Percentiles rank a stretch among this genome's conserved stretches.
Evolutionary conservation across 768 basidiomycete genomes (phyloP).

Genomic region (Psilocybe sp.): DNA sequence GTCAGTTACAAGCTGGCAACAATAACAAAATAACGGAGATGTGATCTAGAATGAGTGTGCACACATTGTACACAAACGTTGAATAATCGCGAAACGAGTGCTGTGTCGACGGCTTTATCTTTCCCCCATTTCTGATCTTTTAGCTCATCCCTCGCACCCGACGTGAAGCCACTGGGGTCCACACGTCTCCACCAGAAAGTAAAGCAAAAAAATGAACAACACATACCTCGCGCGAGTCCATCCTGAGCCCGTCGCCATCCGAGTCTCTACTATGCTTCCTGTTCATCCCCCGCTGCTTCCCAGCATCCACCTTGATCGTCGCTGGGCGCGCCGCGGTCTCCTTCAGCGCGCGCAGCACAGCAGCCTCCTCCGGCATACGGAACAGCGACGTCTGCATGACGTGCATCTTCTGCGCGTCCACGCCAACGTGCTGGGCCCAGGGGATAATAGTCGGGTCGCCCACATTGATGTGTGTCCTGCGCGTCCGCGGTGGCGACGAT

Average conservation of each 20-base stretch:
- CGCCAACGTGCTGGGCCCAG: slow-evolving; percentile 69
- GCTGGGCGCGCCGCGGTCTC: slow-evolving; percentile 28
- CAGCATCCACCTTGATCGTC: slow-evolving; percentile 28
- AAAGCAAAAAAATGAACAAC: slow-evolving; percentile 4
- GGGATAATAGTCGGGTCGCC: slow-evolving; percentile 55
- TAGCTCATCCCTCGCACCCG: too few relatives aligned
- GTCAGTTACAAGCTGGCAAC: background rate
- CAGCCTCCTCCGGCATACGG: slow-evolving; percentile 71
- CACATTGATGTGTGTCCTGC: slow-evolving; percentile 20
- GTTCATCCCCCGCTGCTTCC: slow-evolving; percentile 38
- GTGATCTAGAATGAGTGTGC: too few relatives aligned
- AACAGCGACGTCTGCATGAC: slow-evolving; percentile 93
- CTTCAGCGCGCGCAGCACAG: slow-evolving; percentile 54
- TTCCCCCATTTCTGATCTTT: too few relatives aligned
- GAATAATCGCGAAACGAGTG: too few relatives aligned
- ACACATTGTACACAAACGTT: too few relatives aligned
- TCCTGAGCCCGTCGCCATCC: slow-evolving; percentile 64
- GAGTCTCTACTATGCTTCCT: slow-evolving; percentile 80
- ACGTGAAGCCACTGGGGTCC: too few relatives aligned
- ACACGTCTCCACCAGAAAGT: background rate
- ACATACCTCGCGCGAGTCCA: slow-evolving; percentile 61
- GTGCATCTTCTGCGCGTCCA: slow-evolving; percentile 87
- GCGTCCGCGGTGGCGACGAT: slow-evolving; percentile 28
- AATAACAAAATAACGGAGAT: background rate
- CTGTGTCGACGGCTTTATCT: too few relatives aligned